Percentiles rank a stretch among this genome's conserved stretches.
phyloP scores from a whole-genome alignment of 208 protist species.

The Angomonas ambiguus region DNA sequence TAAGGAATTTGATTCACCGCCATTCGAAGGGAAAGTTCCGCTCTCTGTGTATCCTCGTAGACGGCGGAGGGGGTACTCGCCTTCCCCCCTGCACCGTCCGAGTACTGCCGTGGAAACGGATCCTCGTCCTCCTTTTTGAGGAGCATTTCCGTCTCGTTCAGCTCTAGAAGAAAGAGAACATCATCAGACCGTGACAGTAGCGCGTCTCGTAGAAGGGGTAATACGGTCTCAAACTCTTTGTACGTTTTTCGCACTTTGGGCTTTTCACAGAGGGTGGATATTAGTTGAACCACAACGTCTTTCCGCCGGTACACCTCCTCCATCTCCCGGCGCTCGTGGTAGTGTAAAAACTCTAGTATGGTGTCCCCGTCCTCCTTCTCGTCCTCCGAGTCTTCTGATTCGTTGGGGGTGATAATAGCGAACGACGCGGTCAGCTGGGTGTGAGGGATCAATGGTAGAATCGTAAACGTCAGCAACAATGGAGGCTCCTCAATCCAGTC shows the following conservation, averaged over 20 bases:
- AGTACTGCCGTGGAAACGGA: background rate
- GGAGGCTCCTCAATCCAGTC: constrained; percentile 18
- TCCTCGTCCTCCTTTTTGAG: background rate
- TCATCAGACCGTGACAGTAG: background rate
- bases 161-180: background rate
- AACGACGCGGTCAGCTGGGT: background rate
- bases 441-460: constrained; percentile 15
- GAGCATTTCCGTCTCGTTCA: background rate
- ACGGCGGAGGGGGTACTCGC: background rate
- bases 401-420: background rate
- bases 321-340: background rate
- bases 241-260: background rate
- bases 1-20: constrained; percentile 7
- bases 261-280: background rate
- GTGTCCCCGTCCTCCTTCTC: background rate
- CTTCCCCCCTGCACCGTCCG: background rate
- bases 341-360: background rate
- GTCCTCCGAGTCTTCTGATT: background rate
- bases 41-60: constrained; percentile 6
- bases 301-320: background rate
- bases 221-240: background rate
- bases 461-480: constrained; percentile 18
- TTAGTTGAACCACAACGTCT: background rate
- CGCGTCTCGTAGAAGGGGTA: background rate
- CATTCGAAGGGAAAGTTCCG: constrained; percentile 11